Percentiles rank a stretch among this genome's conserved stretches.
Conservation (phyloP, 805 yeast species). For the Jamesozyma hellenica region DNA sequence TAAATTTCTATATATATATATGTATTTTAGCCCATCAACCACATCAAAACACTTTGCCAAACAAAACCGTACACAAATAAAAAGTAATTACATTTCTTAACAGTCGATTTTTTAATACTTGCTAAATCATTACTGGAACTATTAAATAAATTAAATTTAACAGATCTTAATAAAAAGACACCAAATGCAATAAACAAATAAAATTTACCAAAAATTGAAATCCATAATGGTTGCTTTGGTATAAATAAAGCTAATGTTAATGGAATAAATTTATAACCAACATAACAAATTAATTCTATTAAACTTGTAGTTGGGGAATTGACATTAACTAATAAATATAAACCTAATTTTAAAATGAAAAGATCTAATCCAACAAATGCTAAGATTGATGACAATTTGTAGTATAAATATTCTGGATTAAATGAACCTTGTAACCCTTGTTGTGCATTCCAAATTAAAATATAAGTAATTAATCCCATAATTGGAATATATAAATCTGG, state of each 20-base stretch:
- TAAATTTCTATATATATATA: not conserved
- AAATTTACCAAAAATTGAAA: slow-evolving; percentile 37
- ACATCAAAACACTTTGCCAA: slow-evolving; percentile 65
- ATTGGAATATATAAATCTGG: slow-evolving; percentile 94
- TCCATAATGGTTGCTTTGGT: slow-evolving; percentile 36
- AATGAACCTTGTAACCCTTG: slow-evolving; percentile 83
- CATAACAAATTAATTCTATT: slow-evolving; percentile 79
- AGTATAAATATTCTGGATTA: slow-evolving; percentile 87
- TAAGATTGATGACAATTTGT: slow-evolving; percentile 73
- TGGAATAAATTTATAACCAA: slow-evolving; percentile 91
- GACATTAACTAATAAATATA: slow-evolving; percentile 50
- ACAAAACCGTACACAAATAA: slow-evolving; percentile 75
- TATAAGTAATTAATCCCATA: slow-evolving; percentile 86
- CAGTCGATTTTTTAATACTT: slow-evolving; percentile 44
- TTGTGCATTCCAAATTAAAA: slow-evolving; percentile 70
- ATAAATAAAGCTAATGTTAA: slow-evolving; percentile 47
- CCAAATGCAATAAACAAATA: slow-evolving; percentile 50
- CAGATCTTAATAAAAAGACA: slow-evolving; percentile 51
- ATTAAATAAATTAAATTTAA: slow-evolving; percentile 36
- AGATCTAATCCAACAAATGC: slow-evolving; percentile 77
- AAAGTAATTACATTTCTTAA: slow-evolving; percentile 78
- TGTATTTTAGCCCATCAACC: slow-evolving; percentile 44
- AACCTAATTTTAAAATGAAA: slow-evolving; percentile 63
- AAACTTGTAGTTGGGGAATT: slow-evolving; percentile 35
- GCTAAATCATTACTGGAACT: slow-evolving; percentile 41